Conservation (phyloP, 163 green algal genomes). For the Volvox carteri region DNA sequence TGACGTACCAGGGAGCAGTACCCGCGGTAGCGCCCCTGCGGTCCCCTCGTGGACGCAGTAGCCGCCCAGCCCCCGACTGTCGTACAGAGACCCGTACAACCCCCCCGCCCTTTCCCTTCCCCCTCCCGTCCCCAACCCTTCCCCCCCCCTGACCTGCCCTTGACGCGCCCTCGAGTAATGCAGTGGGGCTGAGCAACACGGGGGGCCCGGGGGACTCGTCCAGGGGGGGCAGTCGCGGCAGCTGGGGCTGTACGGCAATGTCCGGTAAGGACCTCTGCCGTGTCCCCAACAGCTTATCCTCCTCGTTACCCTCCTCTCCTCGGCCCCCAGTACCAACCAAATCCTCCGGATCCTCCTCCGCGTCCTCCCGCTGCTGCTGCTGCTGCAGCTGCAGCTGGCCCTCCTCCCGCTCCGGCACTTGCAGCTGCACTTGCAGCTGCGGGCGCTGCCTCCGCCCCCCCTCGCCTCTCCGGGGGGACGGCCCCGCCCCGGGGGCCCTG, state of each 20-base stretch:
- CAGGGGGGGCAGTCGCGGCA: neutral
- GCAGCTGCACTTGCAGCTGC: neutral
- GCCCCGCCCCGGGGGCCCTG: neutral
- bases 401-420: neutral
- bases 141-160: neutral
- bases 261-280: slow-evolving; percentile 9
- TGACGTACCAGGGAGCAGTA: no score
- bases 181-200: neutral
- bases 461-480: neutral
- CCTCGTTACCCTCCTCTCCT: neutral
- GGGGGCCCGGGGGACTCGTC: slow-evolving; percentile 1
- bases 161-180: neutral
- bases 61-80: no score
- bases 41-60: no score
- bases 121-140: neutral
- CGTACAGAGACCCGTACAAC: neutral
- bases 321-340: no score
- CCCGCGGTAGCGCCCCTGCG: no score
- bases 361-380: neutral
- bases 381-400: neutral
- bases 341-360: neutral
- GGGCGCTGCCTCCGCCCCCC: neutral
- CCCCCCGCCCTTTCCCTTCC: neutral
- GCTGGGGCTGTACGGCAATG: neutral
- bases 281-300: neutral